phyloP scores from a whole-genome alignment of 2,329 filamentous ascomycete species.

The Verticillium nonalfalfae region DNA sequence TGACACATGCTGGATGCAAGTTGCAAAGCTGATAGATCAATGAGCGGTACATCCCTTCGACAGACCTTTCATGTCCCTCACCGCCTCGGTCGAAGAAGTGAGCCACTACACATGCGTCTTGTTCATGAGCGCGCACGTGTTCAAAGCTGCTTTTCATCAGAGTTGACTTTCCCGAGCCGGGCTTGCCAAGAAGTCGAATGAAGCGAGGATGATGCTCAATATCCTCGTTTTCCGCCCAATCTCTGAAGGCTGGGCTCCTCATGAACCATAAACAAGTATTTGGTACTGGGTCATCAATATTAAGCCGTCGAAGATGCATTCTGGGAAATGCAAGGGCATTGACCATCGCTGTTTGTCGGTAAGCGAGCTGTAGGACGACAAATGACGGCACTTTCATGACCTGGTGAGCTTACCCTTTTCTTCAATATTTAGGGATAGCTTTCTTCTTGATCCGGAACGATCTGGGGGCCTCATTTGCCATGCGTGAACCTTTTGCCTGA shows the following conservation, averaged over 20 bases:
- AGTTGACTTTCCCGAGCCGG: conserved; percentile 6
- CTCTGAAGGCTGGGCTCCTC: background rate
- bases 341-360: too few species aligned
- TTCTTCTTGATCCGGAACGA: too few species aligned
- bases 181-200: background rate
- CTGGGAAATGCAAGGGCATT: background rate
- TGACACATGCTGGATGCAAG: background rate
- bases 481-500: too few species aligned
- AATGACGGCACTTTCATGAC: too few species aligned
- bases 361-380: too few species aligned
- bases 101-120: background rate
- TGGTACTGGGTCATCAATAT: background rate
- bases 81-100: conserved; percentile 9
- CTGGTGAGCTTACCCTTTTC: too few species aligned
- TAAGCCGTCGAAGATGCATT: background rate
- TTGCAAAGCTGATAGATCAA: conserved; percentile 6
- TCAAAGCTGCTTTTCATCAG: conserved; percentile 6
- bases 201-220: background rate
- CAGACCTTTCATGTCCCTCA: background rate
- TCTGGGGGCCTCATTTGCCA: too few species aligned
- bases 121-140: background rate
- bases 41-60: conserved; percentile 3
- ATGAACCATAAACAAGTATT: background rate
- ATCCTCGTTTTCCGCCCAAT: background rate
- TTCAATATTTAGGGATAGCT: too few species aligned